These are phyloP conservation scores for Crithidia thermophila DNA, from an alignment of 208 protist species.

Conservation along the genomic window DNA sequence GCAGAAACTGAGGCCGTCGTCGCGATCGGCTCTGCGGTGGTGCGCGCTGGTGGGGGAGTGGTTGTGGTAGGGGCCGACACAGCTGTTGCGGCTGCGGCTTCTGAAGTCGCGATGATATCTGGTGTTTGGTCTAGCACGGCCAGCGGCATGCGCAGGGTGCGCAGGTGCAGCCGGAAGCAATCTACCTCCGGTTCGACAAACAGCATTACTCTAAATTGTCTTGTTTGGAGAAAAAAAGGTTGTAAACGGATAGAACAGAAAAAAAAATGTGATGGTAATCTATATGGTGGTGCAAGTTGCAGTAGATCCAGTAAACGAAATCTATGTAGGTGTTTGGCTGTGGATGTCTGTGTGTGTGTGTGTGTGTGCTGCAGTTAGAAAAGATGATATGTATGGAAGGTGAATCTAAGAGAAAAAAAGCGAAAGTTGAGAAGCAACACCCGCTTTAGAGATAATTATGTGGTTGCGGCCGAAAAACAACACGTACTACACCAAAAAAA, in stretches of 20 bases:
- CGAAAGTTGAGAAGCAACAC: no score
- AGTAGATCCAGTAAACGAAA: no score
- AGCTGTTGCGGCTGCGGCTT: neutral
- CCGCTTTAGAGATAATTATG: no score
- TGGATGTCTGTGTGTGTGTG: conserved; percentile 3
- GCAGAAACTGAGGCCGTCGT: no score
- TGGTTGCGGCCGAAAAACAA: no score
- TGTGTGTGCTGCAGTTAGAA: no score
- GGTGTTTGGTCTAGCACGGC: conserved; percentile 33
- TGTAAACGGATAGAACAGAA: no score
- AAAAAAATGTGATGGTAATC: no score
- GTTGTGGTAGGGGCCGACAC: neutral
- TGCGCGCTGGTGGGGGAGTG: neutral
- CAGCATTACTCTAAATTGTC: conserved; percentile 37
- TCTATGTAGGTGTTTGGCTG: neutral
- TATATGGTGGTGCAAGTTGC: no score
- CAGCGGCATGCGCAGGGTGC: conserved; percentile 40
- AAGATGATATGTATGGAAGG: no score
- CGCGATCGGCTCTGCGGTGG: conserved; percentile 3
- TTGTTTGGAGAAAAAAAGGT: neutral
- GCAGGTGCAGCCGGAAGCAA: conserved; percentile 62
- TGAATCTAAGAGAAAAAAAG: no score
- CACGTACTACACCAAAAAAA: no score
- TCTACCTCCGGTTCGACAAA: conserved; percentile 74
- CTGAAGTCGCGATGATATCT: neutral